Base-by-base conservation (phyloP, 805 yeast species). In the Metschnikowia corniflorae region DNA sequence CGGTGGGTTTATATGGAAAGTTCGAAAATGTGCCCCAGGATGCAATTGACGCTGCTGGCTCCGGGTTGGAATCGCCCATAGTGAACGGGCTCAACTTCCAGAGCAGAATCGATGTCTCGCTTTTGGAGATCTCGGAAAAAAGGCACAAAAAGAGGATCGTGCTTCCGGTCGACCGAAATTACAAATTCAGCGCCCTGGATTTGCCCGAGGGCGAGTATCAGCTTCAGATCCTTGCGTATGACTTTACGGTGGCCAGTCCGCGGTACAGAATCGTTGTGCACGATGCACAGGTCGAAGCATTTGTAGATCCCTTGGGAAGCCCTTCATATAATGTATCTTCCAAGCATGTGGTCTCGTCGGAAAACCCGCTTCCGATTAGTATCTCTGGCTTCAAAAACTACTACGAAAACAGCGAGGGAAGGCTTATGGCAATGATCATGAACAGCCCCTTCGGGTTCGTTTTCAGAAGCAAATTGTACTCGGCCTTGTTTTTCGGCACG, bases 401-500 rank as follows among this genome's bases (percentile, higher is more conserved):
- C 45, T 68, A 68, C 43, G 68, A 65, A 42, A 40, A 37, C 15
- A 44, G 62, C 4, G 56, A 42, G 37, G 57, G 63, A 12, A 55
- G 61, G 12, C 30, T 68, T 15, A 27, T 40, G 2, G 65, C 57
- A 27, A 53, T 67, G 60, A 26, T 68, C 7, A 43, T 61, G 58
- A 54, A 52, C 39, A 59, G 70, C 47, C 73, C 73, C 4, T 52
- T 68, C 25, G 73, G 73, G 6, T 55, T 59, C 40, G 62, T 68
- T 10, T 67, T 68, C 48, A 54, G 50, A 32, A 68, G 58, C 48
- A 52, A 41, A 20, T 26, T 52, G n/a, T 66, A 62, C 48, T 62
- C 71, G 6, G 46, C 60, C 9, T 40, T 65, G 27, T 66, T 68
- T 36, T 35, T 47, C 9, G 42, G 58, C 4, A 44, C 55, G 19